Conservation (phyloP, 1,284 basidiomycete species). For the Agroathelia rolfsii region DNA sequence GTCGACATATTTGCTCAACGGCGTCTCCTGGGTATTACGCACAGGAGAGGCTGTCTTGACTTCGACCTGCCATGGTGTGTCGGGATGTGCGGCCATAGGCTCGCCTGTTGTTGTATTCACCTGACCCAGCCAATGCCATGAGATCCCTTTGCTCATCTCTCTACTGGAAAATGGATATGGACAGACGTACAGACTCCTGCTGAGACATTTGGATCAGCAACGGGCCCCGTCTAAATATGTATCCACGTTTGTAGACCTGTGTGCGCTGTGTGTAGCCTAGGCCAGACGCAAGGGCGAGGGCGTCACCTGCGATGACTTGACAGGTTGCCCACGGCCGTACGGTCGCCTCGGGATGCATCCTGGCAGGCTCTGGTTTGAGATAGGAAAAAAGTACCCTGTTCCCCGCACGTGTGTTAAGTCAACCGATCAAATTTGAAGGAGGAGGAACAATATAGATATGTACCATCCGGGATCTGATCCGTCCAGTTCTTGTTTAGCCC, state of each 20-base stretch:
- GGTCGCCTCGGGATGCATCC: conserved; percentile 72
- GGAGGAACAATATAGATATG: conserved; percentile 11
- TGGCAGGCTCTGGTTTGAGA: conserved; percentile 66
- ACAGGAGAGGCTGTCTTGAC: conserved; percentile 71
- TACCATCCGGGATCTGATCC: conserved; percentile 54
- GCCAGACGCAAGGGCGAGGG: conserved; percentile 64
- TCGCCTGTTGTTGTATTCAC: conserved; percentile 62
- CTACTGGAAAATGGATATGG: conserved; percentile 4
- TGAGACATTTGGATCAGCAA: conserved; percentile 74
- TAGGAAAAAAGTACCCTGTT: conserved; percentile 65
- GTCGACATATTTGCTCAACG: conserved; percentile 48
- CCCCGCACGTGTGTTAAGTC: background rate
- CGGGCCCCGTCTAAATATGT: conserved; percentile 56
- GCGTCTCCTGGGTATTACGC: conserved; percentile 59
- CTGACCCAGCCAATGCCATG: conserved; percentile 28
- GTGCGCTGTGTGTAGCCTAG: conserved; percentile 66
- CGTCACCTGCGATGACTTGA: conserved; percentile 67
- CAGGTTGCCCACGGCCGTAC: conserved; percentile 73
- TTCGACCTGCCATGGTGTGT: conserved; percentile 76
- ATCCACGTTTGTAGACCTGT: conserved; percentile 72
- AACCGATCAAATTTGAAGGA: background rate
- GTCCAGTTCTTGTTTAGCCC: conserved; percentile 63
- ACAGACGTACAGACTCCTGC: conserved; percentile 54
- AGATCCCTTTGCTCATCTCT: conserved; percentile 7
- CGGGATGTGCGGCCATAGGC: conserved; percentile 59